phyloP scores from a whole-genome alignment of 768 basidiomycete genomes.

The Hygrophoropsis aurantiaca region DNA sequence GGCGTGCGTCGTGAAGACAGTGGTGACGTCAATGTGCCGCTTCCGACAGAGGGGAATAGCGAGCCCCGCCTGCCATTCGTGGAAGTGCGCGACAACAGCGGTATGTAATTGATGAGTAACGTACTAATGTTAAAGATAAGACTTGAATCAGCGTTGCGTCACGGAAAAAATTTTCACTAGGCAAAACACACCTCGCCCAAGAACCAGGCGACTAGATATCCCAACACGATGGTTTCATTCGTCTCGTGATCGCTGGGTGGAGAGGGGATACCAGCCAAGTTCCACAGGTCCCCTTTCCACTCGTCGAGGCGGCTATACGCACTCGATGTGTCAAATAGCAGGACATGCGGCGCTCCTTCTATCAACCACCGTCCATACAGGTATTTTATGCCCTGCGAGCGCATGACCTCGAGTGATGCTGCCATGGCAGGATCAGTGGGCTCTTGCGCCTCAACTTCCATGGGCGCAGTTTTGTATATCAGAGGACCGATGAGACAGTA shows the following conservation, averaged over 20 bases:
- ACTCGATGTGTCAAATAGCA: constrained; percentile 94
- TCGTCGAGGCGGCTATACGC: constrained; percentile 89
- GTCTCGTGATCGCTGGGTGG: constrained; percentile 97
- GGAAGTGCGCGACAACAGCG: constrained; percentile 96
- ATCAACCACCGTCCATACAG: constrained; percentile 98
- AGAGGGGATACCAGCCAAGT: constrained; percentile 94
- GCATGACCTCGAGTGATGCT: constrained; percentile 79
- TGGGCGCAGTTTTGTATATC: constrained; percentile 95
- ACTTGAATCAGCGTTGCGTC: no score
- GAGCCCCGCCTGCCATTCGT: constrained; percentile 99
- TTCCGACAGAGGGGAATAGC: constrained; percentile 95
- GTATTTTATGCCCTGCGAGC: constrained; percentile 85
- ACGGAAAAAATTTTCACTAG: constrained; percentile 4
- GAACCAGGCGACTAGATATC: constrained; percentile 99
- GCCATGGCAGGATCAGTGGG: constrained; percentile 79
- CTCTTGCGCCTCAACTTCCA: constrained; percentile 97
- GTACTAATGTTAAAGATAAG: constrained; percentile 47
- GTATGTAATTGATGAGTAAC: constrained; percentile 76
- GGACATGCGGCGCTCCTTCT: constrained; percentile 92
- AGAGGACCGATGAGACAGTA: constrained; percentile 98
- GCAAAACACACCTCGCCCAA: constrained; percentile 81
- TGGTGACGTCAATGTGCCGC: constrained; percentile 96
- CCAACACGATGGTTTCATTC: constrained; percentile 97
- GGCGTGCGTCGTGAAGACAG: constrained; percentile 98
- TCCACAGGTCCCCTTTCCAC: constrained; percentile 99